These are phyloP conservation scores for Cyclostephanos invisitatus DNA, from an alignment of 108 stramenopile genomes.

Conservation along the genomic window DNA sequence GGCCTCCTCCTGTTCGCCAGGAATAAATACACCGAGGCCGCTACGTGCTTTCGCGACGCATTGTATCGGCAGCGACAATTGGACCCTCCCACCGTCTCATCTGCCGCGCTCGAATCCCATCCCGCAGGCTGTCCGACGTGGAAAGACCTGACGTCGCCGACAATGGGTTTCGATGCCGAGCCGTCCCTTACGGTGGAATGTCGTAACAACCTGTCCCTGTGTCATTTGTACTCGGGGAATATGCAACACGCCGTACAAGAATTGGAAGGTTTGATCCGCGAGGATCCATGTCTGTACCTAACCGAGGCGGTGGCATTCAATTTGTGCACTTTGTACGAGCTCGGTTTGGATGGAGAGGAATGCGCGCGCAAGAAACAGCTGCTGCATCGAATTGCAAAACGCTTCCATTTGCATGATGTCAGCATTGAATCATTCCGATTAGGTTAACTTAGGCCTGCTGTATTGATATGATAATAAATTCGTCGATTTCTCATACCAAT, in stretches of 20 bases:
- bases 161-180: conserved; percentile 50
- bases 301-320: conserved; percentile 90
- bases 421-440: conserved; percentile 82
- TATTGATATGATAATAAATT: not conserved
- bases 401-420: conserved; percentile 89
- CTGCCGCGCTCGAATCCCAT: not conserved
- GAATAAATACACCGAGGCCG: conserved; percentile 64
- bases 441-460: conserved; percentile 18
- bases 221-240: conserved; percentile 73
- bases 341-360: conserved; percentile 71
- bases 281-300: conserved; percentile 75
- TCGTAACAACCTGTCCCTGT: conserved; percentile 82
- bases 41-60: conserved; percentile 56
- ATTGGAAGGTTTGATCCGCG: conserved; percentile 80
- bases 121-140: conserved; percentile 29
- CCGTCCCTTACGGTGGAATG: conserved; percentile 51
- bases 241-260: conserved; percentile 60
- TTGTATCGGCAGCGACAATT: conserved; percentile 36
- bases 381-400: conserved; percentile 81
- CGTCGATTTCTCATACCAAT: no score
- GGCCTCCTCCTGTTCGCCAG: conserved; percentile 73
- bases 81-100: not conserved
- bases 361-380: conserved; percentile 75
- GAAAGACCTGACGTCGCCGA: conserved; percentile 37
- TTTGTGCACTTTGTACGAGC: conserved; percentile 93